phyloP scores from a whole-genome alignment of 2,329 filamentous ascomycete genomes.

The Colletotrichum sp. region DNA sequence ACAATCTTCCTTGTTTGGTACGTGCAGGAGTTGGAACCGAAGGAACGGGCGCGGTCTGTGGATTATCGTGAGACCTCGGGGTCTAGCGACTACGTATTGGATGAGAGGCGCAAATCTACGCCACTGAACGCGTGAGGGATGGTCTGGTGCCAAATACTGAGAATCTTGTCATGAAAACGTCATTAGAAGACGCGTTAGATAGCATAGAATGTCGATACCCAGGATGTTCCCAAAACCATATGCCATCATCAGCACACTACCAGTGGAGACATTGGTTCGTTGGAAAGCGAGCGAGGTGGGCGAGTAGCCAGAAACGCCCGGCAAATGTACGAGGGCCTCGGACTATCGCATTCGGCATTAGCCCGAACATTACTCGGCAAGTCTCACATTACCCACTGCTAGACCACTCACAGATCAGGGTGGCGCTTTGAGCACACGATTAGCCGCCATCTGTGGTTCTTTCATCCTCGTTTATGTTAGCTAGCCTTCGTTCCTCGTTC shows the following conservation, averaged over 20 bases:
- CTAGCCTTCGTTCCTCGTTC: background rate
- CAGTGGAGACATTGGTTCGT: background rate
- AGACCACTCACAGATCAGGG: background rate
- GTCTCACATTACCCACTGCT: background rate
- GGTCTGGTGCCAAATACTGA: background rate
- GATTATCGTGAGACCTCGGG: background rate
- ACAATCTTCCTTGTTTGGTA: slow-evolving; percentile 20
- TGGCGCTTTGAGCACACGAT: background rate
- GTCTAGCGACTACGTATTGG: background rate
- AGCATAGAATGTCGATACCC: background rate
- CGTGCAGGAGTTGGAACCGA: background rate
- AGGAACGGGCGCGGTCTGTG: background rate
- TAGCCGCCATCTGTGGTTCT: background rate
- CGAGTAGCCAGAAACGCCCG: background rate
- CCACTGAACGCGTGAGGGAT: background rate
- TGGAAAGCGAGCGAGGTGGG: background rate
- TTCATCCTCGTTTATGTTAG: slow-evolving; percentile 24
- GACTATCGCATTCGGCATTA: background rate
- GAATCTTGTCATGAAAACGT: background rate
- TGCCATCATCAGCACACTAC: background rate
- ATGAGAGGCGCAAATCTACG: background rate
- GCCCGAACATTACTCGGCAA: background rate
- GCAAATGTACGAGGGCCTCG: background rate
- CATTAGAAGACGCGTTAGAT: background rate
- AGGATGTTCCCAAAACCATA: background rate